These are phyloP conservation scores for Aspergillus cejpii DNA, from an alignment of 2,329 filamentous ascomycete genomes.

Conservation along the genomic window DNA sequence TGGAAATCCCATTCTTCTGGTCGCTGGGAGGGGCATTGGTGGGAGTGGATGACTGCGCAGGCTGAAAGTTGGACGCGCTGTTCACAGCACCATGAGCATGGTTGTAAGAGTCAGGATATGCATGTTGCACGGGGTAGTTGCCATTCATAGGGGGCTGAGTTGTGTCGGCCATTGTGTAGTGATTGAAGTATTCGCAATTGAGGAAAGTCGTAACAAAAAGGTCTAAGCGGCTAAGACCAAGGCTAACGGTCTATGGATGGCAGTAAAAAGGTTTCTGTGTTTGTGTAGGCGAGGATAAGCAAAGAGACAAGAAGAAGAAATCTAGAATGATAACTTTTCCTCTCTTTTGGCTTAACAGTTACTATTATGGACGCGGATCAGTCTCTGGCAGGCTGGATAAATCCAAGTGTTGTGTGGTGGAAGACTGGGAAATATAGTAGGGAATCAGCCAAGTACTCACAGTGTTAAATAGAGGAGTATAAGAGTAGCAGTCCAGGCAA, in stretches of 20 bases:
- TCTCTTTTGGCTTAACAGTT: constrained; percentile 4
- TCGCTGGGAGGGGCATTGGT: constrained; percentile 35
- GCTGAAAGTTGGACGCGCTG: constrained; percentile 35
- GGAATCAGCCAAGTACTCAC: constrained; percentile 15
- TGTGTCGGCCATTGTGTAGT: constrained; percentile 36
- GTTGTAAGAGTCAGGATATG: constrained; percentile 35
- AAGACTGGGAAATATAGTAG: background rate
- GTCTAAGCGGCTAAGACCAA: background rate
- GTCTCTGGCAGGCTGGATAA: background rate
- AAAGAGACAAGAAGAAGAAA: constrained; percentile 5
- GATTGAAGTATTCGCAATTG: constrained; percentile 10
- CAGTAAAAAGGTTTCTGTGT: background rate
- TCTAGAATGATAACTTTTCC: constrained; percentile 4
- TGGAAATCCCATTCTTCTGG: constrained; percentile 49
- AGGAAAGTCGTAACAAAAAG: constrained; percentile 1
- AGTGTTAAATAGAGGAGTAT: constrained; percentile 24
- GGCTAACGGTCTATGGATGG: background rate
- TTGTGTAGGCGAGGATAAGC: background rate
- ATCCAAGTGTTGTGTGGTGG: background rate
- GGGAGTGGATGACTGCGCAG: constrained; percentile 36
- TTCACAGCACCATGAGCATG: constrained; percentile 30
- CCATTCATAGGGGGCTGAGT: constrained; percentile 39
- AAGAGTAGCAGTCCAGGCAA: constrained; percentile 19
- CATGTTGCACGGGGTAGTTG: constrained; percentile 37
- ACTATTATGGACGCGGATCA: constrained; percentile 3